A percentile compares a stretch with the other conserved stretches of the same genome.
Evolutionary conservation across 2,329 filamentous ascomycete species (phyloP).

Genomic region (Claviceps purpurea): DNA sequence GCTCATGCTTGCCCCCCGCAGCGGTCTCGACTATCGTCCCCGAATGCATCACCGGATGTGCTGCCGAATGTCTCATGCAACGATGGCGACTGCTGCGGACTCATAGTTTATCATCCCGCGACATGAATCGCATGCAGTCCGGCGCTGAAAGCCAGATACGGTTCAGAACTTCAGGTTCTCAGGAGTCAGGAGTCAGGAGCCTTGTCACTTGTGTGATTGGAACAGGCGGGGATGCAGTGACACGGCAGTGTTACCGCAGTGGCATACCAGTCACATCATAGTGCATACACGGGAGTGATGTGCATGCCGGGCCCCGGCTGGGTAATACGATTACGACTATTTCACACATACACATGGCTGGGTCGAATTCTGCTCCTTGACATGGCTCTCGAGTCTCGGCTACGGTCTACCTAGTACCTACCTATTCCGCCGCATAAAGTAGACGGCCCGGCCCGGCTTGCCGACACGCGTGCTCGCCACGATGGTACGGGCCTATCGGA

Average conservation of each 20-base stretch:
- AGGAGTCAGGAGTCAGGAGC: slow-evolving; percentile 9
- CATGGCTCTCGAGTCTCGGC: too few relatives aligned
- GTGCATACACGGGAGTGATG: too few relatives aligned
- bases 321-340: not conserved
- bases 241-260: not conserved
- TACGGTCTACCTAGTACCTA: too few relatives aligned
- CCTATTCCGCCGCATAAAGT: slow-evolving; percentile 4
- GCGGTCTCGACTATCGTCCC: slow-evolving; percentile 4
- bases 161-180: slow-evolving; percentile 25
- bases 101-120: slow-evolving; percentile 29
- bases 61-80: slow-evolving; percentile 20
- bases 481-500: slow-evolving; percentile 52
- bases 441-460: slow-evolving; percentile 37
- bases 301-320: not conserved
- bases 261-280: not conserved
- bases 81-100: slow-evolving; percentile 25
- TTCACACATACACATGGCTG: slow-evolving; percentile 45
- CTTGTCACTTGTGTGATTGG: slow-evolving; percentile 29
- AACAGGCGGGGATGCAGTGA: not conserved
- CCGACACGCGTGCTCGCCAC: slow-evolving; percentile 54
- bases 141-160: slow-evolving; percentile 25
- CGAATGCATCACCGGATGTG: slow-evolving; percentile 8
- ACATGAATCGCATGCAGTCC: slow-evolving; percentile 35
- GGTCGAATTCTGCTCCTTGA: slow-evolving; percentile 23
- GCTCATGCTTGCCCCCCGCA: slow-evolving; percentile 3